A percentile compares a stretch with the other conserved stretches of the same genome.
phyloP scores from a whole-genome alignment of 148 eudicot species.

The Diospyros lotus region DNA sequence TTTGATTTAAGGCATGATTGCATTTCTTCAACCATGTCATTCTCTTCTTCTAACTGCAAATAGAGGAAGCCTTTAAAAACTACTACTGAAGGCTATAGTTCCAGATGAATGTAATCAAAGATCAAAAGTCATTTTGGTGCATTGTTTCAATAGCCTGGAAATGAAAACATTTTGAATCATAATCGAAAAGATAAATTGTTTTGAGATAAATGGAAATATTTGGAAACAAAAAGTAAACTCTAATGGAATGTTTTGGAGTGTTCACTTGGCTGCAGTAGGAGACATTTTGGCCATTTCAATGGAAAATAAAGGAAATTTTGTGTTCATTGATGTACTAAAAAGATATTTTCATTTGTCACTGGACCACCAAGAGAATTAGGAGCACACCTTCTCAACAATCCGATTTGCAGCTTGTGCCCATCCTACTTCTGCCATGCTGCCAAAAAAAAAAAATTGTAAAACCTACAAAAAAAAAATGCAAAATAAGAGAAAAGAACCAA shows the following conservation, averaged over 20 bases:
- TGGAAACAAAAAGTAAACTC: too few species aligned
- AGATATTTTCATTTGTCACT: too few species aligned
- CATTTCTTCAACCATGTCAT: slow-evolving; percentile 23
- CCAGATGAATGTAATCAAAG: not conserved
- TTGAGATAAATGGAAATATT: too few species aligned
- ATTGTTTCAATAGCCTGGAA: too few species aligned
- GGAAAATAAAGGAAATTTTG: too few species aligned
- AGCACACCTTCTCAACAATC: slow-evolving; percentile 46
- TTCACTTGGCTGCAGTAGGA: too few species aligned
- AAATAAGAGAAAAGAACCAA: slow-evolving; percentile 4
- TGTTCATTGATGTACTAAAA: not conserved
- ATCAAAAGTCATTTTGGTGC: too few species aligned
- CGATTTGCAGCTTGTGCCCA: slow-evolving; percentile 56
- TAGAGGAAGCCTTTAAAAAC: slow-evolving; percentile 7
- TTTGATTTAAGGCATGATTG: slow-evolving; percentile 27
- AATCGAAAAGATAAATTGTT: too few species aligned
- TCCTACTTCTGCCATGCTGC: slow-evolving; percentile 44
- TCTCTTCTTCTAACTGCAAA: slow-evolving; percentile 35
- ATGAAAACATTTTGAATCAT: too few species aligned
- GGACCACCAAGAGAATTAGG: not conserved
- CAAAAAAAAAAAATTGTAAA: slow-evolving; percentile 10
- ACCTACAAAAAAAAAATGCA: slow-evolving; percentile 2
- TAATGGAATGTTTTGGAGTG: too few species aligned
- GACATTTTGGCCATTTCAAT: too few species aligned
- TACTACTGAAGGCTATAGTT: slow-evolving; percentile 1